Evolutionary conservation across 2,329 filamentous ascomycete genomes (phyloP).

Genomic region (Stromatinia cepivora): DNA sequence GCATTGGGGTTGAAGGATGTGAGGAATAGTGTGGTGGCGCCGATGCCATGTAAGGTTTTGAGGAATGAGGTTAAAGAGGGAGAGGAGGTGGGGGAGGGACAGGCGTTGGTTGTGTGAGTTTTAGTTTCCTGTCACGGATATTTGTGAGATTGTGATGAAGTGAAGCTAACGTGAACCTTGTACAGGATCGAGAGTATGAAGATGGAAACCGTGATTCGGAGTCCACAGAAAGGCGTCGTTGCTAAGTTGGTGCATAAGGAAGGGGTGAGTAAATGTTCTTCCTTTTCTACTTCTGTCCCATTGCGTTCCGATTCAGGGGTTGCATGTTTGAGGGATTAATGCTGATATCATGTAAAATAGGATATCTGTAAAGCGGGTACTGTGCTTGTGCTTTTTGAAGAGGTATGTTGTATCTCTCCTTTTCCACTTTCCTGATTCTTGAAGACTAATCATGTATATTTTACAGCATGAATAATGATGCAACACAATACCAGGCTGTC

Average conservation of each 20-base stretch:
- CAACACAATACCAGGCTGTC: not conserved
- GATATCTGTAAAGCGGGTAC: conserved; percentile 79
- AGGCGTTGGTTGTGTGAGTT: conserved; percentile 77
- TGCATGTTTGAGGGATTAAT: not conserved
- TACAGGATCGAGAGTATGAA: conserved; percentile 80
- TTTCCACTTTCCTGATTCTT: not conserved
- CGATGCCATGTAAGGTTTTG: conserved; percentile 97
- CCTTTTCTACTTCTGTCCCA: not conserved
- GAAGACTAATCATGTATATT: not conserved
- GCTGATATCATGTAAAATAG: conserved; percentile 43
- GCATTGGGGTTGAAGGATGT: conserved; percentile 80
- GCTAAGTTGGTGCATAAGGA: conserved; percentile 72
- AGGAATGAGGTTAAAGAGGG: conserved; percentile 85
- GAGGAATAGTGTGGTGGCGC: conserved; percentile 80
- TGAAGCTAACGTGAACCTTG: conserved; percentile 34
- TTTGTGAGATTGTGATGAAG: not conserved
- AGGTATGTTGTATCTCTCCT: conserved; percentile 27
- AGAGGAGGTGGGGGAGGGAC: conserved; percentile 78
- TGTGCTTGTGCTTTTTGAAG: conserved; percentile 71
- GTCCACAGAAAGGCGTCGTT: conserved; percentile 69
- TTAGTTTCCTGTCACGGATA: conserved; percentile 28
- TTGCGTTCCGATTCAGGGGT: not conserved
- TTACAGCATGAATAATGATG: conserved; percentile 1
- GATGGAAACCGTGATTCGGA: conserved; percentile 83
- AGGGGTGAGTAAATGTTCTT: conserved; percentile 59